These are phyloP conservation scores for Tetradesmus lagerheimii DNA, from an alignment of 139 green algal species.

Conservation along the genomic window DNA sequence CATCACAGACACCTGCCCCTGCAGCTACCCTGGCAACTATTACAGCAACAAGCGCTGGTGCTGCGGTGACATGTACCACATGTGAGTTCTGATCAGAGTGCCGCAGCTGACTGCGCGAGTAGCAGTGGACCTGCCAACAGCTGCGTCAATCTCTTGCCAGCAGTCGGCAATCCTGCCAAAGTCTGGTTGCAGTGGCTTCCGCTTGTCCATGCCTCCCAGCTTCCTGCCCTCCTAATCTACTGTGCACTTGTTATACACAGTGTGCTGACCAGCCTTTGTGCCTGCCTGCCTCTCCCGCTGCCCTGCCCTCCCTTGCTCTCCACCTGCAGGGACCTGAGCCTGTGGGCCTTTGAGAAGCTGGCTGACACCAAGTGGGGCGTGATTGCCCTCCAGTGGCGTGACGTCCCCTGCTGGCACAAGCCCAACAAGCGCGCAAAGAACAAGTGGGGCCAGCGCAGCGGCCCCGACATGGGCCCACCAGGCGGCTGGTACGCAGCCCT, in stretches of 20 bases:
- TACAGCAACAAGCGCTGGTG: constrained; percentile 63
- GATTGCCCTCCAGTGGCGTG: constrained; percentile 39
- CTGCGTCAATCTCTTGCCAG: background rate
- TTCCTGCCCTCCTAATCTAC: background rate
- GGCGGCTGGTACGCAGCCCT: constrained; percentile 23
- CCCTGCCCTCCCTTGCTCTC: background rate
- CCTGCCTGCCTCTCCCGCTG: background rate
- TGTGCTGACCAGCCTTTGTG: background rate
- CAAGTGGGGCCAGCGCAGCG: constrained; percentile 7
- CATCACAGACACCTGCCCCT: constrained; percentile 60
- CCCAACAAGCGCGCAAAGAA: constrained; percentile 46
- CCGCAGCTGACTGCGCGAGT: no score
- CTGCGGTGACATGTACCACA: constrained; percentile 56
- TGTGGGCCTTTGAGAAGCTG: constrained; percentile 62
- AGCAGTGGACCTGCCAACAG: no score
- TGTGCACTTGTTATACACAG: no score
- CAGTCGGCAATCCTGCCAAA: background rate
- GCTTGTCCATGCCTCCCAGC: background rate
- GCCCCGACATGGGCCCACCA: constrained; percentile 2
- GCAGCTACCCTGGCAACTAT: constrained; percentile 47
- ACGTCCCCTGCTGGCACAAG: constrained; percentile 51
- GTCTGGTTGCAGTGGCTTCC: background rate
- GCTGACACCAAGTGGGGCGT: constrained; percentile 55
- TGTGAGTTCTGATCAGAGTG: background rate
- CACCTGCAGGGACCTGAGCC: constrained; percentile 41